Conservation (phyloP, 164 flowering plant genomes). For the Annona cherimola region DNA sequence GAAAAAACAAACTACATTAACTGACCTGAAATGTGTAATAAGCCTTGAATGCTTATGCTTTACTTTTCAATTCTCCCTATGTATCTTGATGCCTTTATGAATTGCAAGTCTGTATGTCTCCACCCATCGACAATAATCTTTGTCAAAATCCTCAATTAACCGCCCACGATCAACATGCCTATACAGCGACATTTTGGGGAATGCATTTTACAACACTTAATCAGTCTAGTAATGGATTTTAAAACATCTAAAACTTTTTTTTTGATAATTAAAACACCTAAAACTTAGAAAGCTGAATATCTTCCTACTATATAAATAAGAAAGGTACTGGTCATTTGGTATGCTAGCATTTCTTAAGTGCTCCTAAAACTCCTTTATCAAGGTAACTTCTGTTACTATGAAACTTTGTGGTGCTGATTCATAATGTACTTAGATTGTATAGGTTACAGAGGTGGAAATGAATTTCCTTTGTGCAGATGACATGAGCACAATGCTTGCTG, state of each 20-base stretch:
- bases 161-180: background rate
- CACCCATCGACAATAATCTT: background rate
- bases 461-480: slow-evolving; percentile 93
- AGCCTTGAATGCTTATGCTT: no score
- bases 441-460: slow-evolving; percentile 94
- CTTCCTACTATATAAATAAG: background rate
- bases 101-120: slow-evolving; percentile 36
- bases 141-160: background rate
- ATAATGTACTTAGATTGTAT: slow-evolving; percentile 15
- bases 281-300: background rate
- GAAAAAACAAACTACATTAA: no score
- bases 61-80: no score
- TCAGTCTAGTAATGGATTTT: background rate
- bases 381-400: background rate
- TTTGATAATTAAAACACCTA: no score
- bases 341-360: slow-evolving; percentile 8
- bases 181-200: background rate
- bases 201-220: background rate
- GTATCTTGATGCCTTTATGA: no score
- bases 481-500: slow-evolving; percentile 85
- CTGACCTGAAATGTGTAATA: no score
- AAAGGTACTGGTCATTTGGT: slow-evolving; percentile 75
- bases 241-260: background rate
- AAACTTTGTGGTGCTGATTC: background rate
- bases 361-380: background rate